Conservation (phyloP, 2,329 filamentous ascomycete genomes). For the Fusarium sp. region DNA sequence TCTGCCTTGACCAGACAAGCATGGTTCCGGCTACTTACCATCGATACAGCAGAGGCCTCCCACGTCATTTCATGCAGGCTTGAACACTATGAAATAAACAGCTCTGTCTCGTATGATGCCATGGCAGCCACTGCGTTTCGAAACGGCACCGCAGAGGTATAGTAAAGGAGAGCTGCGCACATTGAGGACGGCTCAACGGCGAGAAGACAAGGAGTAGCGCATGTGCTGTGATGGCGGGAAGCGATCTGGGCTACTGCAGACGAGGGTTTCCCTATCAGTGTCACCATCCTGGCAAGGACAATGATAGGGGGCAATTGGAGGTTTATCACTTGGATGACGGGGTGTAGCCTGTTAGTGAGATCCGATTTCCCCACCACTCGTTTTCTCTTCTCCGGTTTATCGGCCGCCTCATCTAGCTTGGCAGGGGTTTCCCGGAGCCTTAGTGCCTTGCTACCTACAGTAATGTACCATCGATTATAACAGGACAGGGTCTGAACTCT, state of each 20-base stretch:
- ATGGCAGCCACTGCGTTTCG: neutral
- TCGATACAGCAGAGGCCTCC: neutral
- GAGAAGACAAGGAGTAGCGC: neutral
- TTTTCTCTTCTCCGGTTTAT: neutral
- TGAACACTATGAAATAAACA: neutral
- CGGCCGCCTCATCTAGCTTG: neutral
- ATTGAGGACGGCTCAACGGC: neutral
- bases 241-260: neutral
- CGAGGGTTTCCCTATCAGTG: neutral
- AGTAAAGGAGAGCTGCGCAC: neutral
- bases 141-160: neutral
- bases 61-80: neutral
- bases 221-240: neutral
- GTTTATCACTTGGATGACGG: neutral
- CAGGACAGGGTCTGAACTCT: neutral
- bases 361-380: neutral
- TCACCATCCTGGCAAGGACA: neutral
- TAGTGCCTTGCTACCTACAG: neutral
- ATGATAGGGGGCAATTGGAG: neutral
- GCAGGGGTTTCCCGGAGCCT: neutral
- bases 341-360: neutral
- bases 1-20: neutral
- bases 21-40: constrained; percentile 1
- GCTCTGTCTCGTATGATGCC: neutral
- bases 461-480: neutral